Base-by-base conservation (phyloP, 768 basidiomycete species). In the Crepidotus variabilis region DNA sequence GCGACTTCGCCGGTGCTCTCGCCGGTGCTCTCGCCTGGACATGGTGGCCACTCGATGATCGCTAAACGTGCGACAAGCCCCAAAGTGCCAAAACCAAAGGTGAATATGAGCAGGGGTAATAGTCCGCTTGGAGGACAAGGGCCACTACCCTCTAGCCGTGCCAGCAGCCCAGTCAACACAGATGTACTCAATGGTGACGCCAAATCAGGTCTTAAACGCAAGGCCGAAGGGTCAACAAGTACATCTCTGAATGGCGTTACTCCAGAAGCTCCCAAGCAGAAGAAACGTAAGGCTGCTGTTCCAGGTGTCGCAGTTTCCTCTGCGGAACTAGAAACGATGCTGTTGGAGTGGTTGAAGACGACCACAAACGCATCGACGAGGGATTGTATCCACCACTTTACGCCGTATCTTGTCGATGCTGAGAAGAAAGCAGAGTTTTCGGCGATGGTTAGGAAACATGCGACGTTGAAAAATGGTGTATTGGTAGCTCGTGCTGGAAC, bases 11-110 rank as follows among this genome's bases (percentile, higher is more conserved):
- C 86, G 8, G 73, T 72, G 9, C 71, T 80, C 43, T 89, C 88
- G 2, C 87, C 86, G 8, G 73, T 72, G 9, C 71, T 80, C 43
- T 71, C 78, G 3, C 73, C 84, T 7, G 75, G 77, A 24, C 76
- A 86, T 60, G 85, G 88, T 35, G 91, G 90, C 0, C 89, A 92
- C 70, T 90, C 87, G 1, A 65, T 90, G 21, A 82, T 94, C 14
- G 92, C 92, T 1, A 88, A 88, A 71, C 84, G 92, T 16, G 92
- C 92, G 2, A 92, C 90, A 1, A 92, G 90, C 59, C 92, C 91
- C 3, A 90, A 89, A 63, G 75, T 71, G 9, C 81, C 83, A 2
- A 90, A 88, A 67, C 72, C 73, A 8, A 87, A 83, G 67, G 58
- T 52, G 47, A 71, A 70, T 57, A 62, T 69, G 1, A 85, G 81